Base-by-base conservation (phyloP, 2,329 filamentous ascomycete species). In the Penicillium sp. region DNA sequence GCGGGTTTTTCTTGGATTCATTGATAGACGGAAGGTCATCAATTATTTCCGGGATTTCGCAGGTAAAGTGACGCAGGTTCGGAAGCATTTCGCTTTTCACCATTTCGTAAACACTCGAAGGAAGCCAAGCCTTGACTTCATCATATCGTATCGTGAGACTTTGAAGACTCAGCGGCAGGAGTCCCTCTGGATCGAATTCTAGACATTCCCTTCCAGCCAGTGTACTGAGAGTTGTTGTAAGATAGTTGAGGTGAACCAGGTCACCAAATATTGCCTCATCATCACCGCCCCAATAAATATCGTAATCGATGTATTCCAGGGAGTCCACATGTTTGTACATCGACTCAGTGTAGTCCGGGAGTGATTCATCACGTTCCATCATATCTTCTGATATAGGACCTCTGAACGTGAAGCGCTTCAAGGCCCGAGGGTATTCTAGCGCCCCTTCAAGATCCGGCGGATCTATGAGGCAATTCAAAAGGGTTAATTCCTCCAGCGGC, bases 71-170 rank as follows among this genome's bases (percentile, higher is more conserved):
- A 32, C 39, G 27, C 18, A 56, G 40, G 5, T 56, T 50, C 16
- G 50, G 40, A 2, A 56, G 51, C 14, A 16, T 29, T 29, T 7
- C 23, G 3, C 23, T 16, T n/a, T 49, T 29, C 16, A 47, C 39
- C 13, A 41, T 26, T 14, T 50, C 38, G n/a, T 41, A 27, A 3
- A 54, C 39, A n/a, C 5, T 11, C 5, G 36, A 38, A 14, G 36
- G 34, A 27, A 35, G 27, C 40, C 47, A 45, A 14, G 29, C 10
- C 16, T 39, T 43, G 16, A 32, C 29, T 27, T 48, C 51, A 18
- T 57, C 46, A 6, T 50, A 46, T 10, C 51, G 40, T 23, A 57
- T 36, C 8, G 55, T 57, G 6, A 57, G 46, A 27, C 38, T 54
- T 34, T 57, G 51, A 16, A 57, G 32, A 29, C 13, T 51, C 9